Percentiles rank a stretch among this genome's conserved stretches.
Conservation (phyloP, 768 basidiomycete genomes). For the Mycena galericulata region DNA sequence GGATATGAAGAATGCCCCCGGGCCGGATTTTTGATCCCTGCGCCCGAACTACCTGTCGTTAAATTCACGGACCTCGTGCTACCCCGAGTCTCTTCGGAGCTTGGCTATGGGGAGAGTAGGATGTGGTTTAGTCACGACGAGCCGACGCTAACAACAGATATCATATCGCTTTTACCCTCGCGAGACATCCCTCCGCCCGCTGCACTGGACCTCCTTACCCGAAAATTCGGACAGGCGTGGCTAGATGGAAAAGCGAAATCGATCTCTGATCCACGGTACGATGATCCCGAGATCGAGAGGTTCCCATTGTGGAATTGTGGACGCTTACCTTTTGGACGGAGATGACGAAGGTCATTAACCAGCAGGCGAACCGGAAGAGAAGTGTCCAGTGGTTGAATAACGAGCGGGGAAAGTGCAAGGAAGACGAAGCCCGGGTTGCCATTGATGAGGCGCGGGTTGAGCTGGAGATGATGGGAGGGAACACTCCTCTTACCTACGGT, state of each 20-base stretch:
- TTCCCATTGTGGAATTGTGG: conserved; percentile 28
- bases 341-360: conserved; percentile 6
- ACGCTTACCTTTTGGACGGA: conserved; percentile 31
- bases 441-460: not conserved
- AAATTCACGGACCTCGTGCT: not conserved
- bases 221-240: conserved; percentile 35
- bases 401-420: conserved; percentile 9
- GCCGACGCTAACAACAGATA: conserved; percentile 2
- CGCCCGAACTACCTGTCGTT: not conserved
- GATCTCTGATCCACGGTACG: conserved; percentile 32
- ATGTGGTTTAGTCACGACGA: conserved; percentile 11
- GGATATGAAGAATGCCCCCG: conserved; percentile 9
- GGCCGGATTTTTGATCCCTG: not conserved
- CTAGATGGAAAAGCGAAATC: conserved; percentile 37
- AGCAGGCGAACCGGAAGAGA: conserved; percentile 26
- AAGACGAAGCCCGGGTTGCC: not conserved
- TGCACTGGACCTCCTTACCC: not conserved
- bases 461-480: not conserved
- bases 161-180: not conserved
- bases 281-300: conserved; percentile 28
- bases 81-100: conserved; percentile 2
- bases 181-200: not conserved
- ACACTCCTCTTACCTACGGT: not conserved
- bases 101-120: conserved; percentile 1
- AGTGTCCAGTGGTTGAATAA: conserved; percentile 23